Percentiles rank a stretch among this genome's conserved stretches.
These are phyloP conservation scores for Monosporozyma siamensis DNA, from an alignment of 805 yeast species.

Conservation along the genomic window DNA sequence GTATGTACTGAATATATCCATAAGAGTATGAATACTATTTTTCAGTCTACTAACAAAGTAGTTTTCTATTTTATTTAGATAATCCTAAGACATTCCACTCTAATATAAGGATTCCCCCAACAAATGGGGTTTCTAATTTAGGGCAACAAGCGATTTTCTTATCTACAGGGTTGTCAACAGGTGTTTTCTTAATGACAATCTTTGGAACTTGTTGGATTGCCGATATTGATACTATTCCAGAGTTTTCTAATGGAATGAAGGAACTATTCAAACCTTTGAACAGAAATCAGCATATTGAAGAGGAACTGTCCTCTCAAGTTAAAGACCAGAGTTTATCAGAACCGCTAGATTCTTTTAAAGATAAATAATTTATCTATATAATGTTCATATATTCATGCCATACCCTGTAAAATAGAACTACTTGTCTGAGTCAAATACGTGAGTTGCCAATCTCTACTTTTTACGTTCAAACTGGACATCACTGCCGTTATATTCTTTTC, in stretches of 20 bases:
- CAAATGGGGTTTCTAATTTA: too few relatives aligned
- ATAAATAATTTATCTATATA: too few relatives aligned
- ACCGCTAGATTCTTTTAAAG: background rate
- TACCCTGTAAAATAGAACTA: too few relatives aligned
- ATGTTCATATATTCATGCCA: too few relatives aligned
- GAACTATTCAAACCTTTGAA: slow-evolving; percentile 1
- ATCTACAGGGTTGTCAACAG: slow-evolving; percentile 66
- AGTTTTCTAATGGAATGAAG: slow-evolving; percentile 33
- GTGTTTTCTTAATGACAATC: slow-evolving; percentile 61
- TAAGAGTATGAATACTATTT: background rate
- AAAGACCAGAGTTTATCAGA: background rate
- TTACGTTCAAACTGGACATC: too few relatives aligned
- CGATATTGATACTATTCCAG: slow-evolving; percentile 60
- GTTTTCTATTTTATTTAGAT: slow-evolving; percentile 24
- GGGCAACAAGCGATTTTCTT: slow-evolving; percentile 77
- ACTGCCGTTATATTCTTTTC: too few relatives aligned
- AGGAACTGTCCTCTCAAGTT: background rate
- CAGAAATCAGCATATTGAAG: background rate
- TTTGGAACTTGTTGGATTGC: slow-evolving; percentile 73
- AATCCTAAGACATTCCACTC: slow-evolving; percentile 72
- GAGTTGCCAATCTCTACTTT: too few relatives aligned
- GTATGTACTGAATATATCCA: slow-evolving; percentile 24
- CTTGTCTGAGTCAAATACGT: too few relatives aligned
- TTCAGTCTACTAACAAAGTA: background rate
- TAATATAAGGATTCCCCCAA: slow-evolving; percentile 41